These are phyloP conservation scores for Chytriomyces hyalinus DNA, from an alignment of 192 early-diverging fungal species.

Conservation along the genomic window DNA sequence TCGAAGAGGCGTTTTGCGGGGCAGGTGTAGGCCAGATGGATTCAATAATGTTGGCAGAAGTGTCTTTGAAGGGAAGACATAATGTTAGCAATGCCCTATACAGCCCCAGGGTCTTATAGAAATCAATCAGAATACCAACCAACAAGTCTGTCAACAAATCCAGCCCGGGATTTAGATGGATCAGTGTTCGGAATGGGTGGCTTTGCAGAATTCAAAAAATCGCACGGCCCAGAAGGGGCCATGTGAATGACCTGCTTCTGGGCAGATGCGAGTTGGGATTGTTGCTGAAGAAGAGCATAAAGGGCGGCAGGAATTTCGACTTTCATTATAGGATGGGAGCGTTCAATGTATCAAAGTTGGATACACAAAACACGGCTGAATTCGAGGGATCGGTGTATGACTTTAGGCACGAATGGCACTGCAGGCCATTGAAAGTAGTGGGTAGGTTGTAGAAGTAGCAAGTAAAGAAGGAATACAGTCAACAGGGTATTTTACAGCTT, in stretches of 20 bases:
- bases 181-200: slow-evolving; percentile 14
- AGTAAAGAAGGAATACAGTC: background rate
- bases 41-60: slow-evolving; percentile 69
- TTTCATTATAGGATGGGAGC: slow-evolving; percentile 21
- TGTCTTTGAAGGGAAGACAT: slow-evolving; percentile 44
- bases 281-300: slow-evolving; percentile 40
- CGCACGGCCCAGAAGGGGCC: background rate
- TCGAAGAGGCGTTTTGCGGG: background rate
- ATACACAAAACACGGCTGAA: background rate
- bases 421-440: too few species aligned
- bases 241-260: slow-evolving; percentile 1
- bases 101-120: slow-evolving; percentile 4
- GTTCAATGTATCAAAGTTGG: background rate
- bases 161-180: slow-evolving; percentile 15
- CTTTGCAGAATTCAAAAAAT: background rate
- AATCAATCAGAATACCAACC: slow-evolving; percentile 36
- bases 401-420: too few species aligned
- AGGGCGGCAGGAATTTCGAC: slow-evolving; percentile 40
- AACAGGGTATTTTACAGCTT: slow-evolving; percentile 4
- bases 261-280: slow-evolving; percentile 6
- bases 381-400: too few species aligned
- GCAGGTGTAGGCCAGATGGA: slow-evolving; percentile 51
- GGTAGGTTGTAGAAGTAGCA: too few species aligned
- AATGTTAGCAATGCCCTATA: background rate
- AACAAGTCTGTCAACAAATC: slow-evolving; percentile 53